phyloP scores from a whole-genome alignment of 176 grass and related monocot genomes.

The Ampelocalamus luodianensis region DNA sequence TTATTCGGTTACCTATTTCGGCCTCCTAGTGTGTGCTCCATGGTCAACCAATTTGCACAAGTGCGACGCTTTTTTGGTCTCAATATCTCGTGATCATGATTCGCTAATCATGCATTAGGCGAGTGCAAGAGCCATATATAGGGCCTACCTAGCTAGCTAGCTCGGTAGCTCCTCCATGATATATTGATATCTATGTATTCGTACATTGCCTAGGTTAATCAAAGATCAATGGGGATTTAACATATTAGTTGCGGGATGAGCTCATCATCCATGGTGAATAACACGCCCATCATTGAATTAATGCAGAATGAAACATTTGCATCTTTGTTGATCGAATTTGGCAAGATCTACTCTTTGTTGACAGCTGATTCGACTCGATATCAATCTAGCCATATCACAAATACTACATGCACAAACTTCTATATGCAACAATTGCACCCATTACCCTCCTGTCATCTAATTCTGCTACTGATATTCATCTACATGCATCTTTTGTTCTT shows the following conservation, averaged over 20 bases:
- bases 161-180: not conserved
- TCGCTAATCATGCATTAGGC: conserved; percentile 27
- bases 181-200: too few species aligned
- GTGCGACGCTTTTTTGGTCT: not conserved
- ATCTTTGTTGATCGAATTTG: not conserved
- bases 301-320: not conserved
- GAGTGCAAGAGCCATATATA: not conserved
- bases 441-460: not conserved
- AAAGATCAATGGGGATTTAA: not conserved
- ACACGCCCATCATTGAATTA: not conserved
- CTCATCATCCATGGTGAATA: conserved; percentile 9
- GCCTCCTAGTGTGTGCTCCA: not conserved
- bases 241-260: not conserved
- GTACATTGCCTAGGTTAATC: not conserved
- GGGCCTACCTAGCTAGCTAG: conserved; percentile 4
- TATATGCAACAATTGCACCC: not conserved
- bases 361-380: not conserved
- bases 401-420: too few species aligned
- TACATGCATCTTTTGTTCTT: not conserved
- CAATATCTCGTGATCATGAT: conserved; percentile 17
- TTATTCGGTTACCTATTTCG: conserved; percentile 14
- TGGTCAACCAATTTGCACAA: conserved; percentile 44
- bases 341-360: not conserved
- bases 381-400: not conserved
- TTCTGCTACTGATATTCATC: not conserved